Percentiles rank a stretch among this genome's conserved stretches.
Evolutionary conservation across 1,284 basidiomycete species (phyloP).

Genomic region (Microbotryum scabiosae): DNA sequence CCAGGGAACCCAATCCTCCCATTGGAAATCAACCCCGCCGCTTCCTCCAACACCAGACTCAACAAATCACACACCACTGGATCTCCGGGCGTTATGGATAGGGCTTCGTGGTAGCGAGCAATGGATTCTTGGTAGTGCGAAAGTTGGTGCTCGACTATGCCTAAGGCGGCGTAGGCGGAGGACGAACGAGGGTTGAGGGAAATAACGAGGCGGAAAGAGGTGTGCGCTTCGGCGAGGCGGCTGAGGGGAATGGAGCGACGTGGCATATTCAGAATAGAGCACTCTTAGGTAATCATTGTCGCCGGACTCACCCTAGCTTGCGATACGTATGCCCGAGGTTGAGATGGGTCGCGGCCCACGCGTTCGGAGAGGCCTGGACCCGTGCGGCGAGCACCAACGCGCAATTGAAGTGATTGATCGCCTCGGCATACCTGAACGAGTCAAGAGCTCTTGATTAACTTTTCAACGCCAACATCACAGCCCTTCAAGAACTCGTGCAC

Average conservation of each 20-base stretch:
- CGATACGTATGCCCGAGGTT: conserved; percentile 82
- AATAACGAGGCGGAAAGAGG: conserved; percentile 63
- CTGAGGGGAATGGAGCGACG: conserved; percentile 42
- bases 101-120: conserved; percentile 77
- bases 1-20: conserved; percentile 21
- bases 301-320: conserved; percentile 55
- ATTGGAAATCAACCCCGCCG: conserved; percentile 6
- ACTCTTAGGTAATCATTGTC: neutral
- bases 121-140: conserved; percentile 69
- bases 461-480: too few species aligned
- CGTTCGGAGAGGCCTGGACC: conserved; percentile 70
- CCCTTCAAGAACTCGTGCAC: too few species aligned
- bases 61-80: conserved; percentile 74
- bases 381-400: conserved; percentile 66
- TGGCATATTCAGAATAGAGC: neutral
- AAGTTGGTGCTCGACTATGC: conserved; percentile 68
- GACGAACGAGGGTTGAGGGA: conserved; percentile 70
- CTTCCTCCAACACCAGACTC: conserved; percentile 57
- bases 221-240: conserved; percentile 55
- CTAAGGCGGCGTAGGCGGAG: conserved; percentile 69
- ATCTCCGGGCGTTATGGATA: conserved; percentile 78
- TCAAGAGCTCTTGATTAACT: too few species aligned
- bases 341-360: conserved; percentile 80
- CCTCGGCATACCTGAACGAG: conserved; percentile 54
- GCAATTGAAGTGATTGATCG: conserved; percentile 59